Base-by-base conservation (phyloP, 2,329 filamentous ascomycete species). In the Fusarium kyushuense region DNA sequence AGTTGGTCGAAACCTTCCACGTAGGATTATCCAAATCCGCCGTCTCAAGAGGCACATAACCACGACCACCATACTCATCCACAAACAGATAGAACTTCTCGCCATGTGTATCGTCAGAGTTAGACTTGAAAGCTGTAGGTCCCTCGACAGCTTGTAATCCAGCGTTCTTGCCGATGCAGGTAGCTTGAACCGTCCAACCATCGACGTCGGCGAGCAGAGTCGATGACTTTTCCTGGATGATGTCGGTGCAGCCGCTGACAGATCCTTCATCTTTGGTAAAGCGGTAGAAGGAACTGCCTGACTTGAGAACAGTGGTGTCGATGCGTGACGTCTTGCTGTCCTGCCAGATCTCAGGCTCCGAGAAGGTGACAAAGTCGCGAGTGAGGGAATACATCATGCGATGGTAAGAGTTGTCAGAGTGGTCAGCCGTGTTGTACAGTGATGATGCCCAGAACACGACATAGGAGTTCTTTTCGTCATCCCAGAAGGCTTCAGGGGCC, bases 261-360 rank as follows among this genome's bases (percentile, higher is more conserved):
- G 79, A 82, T 0, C 83, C 84, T 56, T 87, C 84, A 41, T 87
- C 84, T 58, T 87, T 87, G 19, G 84, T 86, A 69, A 87, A 87
- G 12, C 85, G 83, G 68, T 85, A 84, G 71, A 83, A 86, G 0
- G 72, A 74, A 13, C 73, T 72, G 2, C 77, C 77, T 0, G 78
- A 79, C 53, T 83, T 76, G 16, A 86, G 70, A 0, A 86, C 82
- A 0, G 84, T 86, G 0, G 84, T 83, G 67, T 87, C 85, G 25
- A 87, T 87, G 2, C 84, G 79, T 2, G 84, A 82, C 48, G 78
- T 79, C 12, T 83, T 81, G 4, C 81, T 81, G 48, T 87, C 84
- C 54, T 86, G 84, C 84, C 84, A 86, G 19, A 85, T 71, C 41
- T 79, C 72, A 0, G 84, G 76, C 30, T 80, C 78, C 48, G 79